These are phyloP conservation scores for Coemansia asiatica DNA, from an alignment of 192 early-diverging fungal species.

Conservation along the genomic window DNA sequence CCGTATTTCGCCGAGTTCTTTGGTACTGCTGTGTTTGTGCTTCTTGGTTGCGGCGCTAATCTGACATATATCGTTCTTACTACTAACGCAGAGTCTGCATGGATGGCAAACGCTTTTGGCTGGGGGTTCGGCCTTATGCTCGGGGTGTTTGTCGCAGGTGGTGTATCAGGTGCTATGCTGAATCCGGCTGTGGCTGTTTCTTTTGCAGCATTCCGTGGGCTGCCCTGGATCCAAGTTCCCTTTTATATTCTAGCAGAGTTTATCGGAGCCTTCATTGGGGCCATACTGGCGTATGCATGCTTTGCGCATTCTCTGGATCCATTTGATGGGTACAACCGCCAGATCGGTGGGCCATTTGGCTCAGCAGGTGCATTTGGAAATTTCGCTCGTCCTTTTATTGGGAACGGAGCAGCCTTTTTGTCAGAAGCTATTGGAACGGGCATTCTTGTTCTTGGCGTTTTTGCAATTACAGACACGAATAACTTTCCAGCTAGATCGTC, in stretches of 20 bases:
- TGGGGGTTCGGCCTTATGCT: conserved; percentile 56
- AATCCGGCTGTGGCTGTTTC: conserved; percentile 56
- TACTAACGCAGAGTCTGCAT: conserved; percentile 53
- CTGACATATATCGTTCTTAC: conserved; percentile 44
- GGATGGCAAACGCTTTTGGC: conserved; percentile 54
- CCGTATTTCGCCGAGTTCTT: conserved; percentile 57
- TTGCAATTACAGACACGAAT: conserved; percentile 60
- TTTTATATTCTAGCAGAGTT: conserved; percentile 57
- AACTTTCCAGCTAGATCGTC: conserved; percentile 56
- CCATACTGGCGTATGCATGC: conserved; percentile 48
- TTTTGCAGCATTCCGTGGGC: conserved; percentile 51
- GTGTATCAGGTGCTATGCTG: conserved; percentile 53
- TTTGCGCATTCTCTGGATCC: conserved; percentile 52
- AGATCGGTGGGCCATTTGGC: conserved; percentile 34
- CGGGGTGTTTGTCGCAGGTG: conserved; percentile 47
- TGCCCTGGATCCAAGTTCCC: conserved; percentile 58
- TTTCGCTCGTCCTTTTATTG: conserved; percentile 54
- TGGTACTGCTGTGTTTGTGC: conserved; percentile 50
- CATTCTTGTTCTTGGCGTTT: conserved; percentile 60
- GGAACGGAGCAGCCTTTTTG: conserved; percentile 51
- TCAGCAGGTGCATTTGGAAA: conserved; percentile 54
- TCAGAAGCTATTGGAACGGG: conserved; percentile 66
- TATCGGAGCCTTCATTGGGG: conserved; percentile 57
- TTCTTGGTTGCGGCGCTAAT: conserved; percentile 51
- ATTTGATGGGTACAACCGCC: conserved; percentile 50